Evolutionary conservation across 176 grass and related monocot genomes (phyloP).

Genomic region (Olyra latifolia): DNA sequence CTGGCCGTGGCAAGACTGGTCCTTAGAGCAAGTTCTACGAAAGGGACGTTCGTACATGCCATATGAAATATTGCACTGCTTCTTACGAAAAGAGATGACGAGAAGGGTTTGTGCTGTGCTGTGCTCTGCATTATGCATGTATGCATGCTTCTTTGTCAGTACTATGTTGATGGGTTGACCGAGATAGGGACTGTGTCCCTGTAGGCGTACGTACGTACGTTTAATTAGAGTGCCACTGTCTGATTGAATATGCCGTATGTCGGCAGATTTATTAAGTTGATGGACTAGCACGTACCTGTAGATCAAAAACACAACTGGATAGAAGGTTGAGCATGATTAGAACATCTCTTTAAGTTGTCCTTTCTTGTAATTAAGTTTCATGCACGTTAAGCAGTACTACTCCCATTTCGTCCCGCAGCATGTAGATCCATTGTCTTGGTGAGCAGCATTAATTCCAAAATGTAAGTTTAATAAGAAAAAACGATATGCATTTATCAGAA

Average conservation of each 20-base stretch:
- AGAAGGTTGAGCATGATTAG: background rate
- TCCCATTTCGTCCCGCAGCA: no score
- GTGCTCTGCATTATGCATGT: no score
- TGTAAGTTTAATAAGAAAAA: no score
- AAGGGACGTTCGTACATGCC: background rate
- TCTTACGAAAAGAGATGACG: no score
- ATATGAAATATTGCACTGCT: background rate
- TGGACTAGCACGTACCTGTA: no score
- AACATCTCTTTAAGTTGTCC: background rate
- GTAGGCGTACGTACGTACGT: background rate
- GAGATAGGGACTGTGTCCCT: background rate
- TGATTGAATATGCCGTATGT: background rate
- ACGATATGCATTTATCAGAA: no score
- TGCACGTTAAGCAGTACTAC: no score
- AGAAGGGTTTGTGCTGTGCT: background rate
- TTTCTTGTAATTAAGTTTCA: conserved; percentile 1
- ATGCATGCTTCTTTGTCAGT: background rate
- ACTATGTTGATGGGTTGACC: background rate
- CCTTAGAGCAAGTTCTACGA: conserved; percentile 11
- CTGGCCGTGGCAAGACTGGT: background rate
- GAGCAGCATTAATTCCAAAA: no score
- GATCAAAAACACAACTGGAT: background rate
- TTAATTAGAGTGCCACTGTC: background rate
- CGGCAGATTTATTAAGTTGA: background rate
- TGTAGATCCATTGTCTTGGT: no score